These are phyloP conservation scores for Chiua sp. DNA, from an alignment of 1,284 basidiomycete genomes.

Conservation along the genomic window DNA sequence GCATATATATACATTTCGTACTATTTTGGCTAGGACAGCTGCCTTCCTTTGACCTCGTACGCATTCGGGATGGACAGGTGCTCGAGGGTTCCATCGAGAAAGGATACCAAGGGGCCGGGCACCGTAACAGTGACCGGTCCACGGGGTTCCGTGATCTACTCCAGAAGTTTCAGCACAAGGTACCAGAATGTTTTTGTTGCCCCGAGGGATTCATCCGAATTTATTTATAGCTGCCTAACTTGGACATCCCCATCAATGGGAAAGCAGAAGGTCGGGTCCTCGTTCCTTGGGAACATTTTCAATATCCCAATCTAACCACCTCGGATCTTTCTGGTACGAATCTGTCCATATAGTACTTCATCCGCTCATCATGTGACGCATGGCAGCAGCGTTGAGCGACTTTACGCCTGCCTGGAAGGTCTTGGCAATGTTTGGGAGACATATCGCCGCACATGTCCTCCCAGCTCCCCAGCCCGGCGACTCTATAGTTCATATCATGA, in stretches of 20 bases:
- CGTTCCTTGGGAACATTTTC: constrained; percentile 85
- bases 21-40: constrained; percentile 69
- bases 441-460: constrained; percentile 87
- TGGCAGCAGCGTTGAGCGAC: constrained; percentile 64
- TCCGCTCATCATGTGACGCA: constrained; percentile 31
- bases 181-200: constrained; percentile 43
- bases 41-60: constrained; percentile 85
- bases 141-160: constrained; percentile 79
- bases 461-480: constrained; percentile 77
- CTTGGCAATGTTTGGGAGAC: constrained; percentile 91
- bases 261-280: constrained; percentile 92
- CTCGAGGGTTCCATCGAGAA: constrained; percentile 67
- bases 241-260: constrained; percentile 92
- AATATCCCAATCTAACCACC: constrained; percentile 70
- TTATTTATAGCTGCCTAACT: constrained; percentile 75
- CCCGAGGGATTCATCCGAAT: constrained; percentile 7
- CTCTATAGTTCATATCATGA: constrained; percentile 74
- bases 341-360: neutral
- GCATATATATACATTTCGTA: too few species aligned
- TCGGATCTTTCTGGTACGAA: constrained; percentile 57
- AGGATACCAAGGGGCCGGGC: constrained; percentile 66
- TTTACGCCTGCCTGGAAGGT: constrained; percentile 86
- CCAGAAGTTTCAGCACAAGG: constrained; percentile 70
- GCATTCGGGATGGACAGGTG: constrained; percentile 68
- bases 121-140: constrained; percentile 79